Percentiles rank a stretch among this genome's conserved stretches.
Evolutionary conservation across 495 filamentous ascomycete species (phyloP).

Genomic region (Staphylotrichum longicolle): DNA sequence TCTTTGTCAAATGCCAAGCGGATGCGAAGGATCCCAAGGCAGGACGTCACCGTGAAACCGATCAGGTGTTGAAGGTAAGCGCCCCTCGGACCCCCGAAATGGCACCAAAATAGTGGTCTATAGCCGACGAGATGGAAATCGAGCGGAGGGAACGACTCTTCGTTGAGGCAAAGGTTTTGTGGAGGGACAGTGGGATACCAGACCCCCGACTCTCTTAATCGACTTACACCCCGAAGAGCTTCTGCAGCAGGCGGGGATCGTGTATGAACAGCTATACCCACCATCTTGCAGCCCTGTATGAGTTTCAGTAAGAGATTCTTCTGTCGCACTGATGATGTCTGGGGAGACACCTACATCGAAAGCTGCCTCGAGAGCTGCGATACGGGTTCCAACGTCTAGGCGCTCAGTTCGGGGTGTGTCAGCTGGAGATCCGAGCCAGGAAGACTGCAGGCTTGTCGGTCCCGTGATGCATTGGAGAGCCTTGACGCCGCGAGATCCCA

Average conservation of each 20-base stretch:
- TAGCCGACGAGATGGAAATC: neutral
- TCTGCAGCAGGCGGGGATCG: neutral
- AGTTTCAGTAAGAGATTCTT: neutral
- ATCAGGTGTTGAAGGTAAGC: neutral
- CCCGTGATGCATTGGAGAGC: conserved; percentile 7
- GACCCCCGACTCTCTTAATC: neutral
- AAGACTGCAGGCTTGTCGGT: neutral
- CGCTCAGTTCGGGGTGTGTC: conserved; percentile 2
- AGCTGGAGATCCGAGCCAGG: conserved; percentile 3
- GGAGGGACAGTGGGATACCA: conserved; percentile 1
- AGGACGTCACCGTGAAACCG: neutral
- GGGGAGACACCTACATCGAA: neutral
- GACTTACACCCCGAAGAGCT: too few relatives aligned
- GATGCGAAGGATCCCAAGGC: conserved; percentile 1
- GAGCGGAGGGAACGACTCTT: neutral
- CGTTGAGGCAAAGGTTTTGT: conserved; percentile 4
- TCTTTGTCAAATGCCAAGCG: conserved; percentile 1
- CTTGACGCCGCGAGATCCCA: neutral
- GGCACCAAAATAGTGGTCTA: conserved; percentile 4
- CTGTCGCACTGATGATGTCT: too few relatives aligned
- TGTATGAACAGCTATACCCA: conserved; percentile 2
- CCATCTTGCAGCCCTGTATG: conserved; percentile 3
- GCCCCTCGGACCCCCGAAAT: conserved; percentile 1
- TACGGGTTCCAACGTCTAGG: neutral
- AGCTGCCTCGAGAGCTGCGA: neutral